phyloP scores from a whole-genome alignment of 2,329 filamentous ascomycete genomes.

The Exophiala xenobiotica region DNA sequence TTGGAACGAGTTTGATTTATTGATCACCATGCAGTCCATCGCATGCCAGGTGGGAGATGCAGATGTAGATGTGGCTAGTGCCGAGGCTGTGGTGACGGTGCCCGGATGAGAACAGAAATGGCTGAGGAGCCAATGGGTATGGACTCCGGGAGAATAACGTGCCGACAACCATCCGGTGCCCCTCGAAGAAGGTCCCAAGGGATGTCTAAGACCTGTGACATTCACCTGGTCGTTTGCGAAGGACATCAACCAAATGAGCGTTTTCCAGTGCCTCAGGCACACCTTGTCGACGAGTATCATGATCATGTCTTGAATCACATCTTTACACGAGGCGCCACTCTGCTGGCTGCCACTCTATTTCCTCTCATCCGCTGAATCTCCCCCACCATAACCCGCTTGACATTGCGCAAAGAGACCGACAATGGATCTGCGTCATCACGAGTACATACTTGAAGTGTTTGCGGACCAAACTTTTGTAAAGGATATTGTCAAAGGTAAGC shows the following conservation, averaged over 20 bases:
- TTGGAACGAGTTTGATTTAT: conserved; percentile 13
- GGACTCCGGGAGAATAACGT: background rate
- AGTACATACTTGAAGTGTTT: conserved; percentile 92
- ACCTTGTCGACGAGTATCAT: conserved; percentile 11
- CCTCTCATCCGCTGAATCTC: conserved; percentile 4
- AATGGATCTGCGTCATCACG: conserved; percentile 60
- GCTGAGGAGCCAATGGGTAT: too few species aligned
- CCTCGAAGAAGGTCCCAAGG: conserved; percentile 8
- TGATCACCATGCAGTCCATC: conserved; percentile 7
- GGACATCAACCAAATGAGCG: conserved; percentile 1
- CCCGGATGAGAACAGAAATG: too few species aligned
- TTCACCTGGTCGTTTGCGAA: conserved; percentile 5
- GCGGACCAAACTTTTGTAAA: conserved; percentile 85
- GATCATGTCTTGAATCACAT: conserved; percentile 25
- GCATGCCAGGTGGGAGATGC: background rate
- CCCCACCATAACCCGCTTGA: conserved; percentile 11
- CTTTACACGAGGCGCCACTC: conserved; percentile 26
- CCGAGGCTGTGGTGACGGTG: background rate
- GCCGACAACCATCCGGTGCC: background rate
- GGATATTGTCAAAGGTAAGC: conserved; percentile 84
- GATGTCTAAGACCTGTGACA: too few species aligned
- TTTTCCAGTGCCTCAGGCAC: conserved; percentile 10
- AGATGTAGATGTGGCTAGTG: conserved; percentile 3
- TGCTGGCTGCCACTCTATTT: conserved; percentile 25
- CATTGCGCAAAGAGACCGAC: conserved; percentile 5